Percentiles rank a stretch among this genome's conserved stretches.
These are phyloP conservation scores for Alternaria sp. DNA, from an alignment of 2,329 filamentous ascomycete genomes.

Conservation along the genomic window DNA sequence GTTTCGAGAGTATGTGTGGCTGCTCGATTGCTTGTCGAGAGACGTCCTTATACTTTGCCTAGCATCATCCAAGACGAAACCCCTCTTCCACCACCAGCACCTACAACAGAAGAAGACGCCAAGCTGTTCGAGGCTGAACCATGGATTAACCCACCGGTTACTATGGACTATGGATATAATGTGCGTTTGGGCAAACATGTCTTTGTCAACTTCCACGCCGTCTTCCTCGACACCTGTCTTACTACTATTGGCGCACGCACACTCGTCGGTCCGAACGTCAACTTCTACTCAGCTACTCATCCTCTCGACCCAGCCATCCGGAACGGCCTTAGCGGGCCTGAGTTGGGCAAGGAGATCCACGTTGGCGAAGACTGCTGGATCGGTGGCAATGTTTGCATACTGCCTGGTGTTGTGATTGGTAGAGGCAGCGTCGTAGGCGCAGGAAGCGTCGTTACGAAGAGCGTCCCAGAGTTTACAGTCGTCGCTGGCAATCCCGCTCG, in stretches of 20 bases:
- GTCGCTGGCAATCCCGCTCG: slow-evolving; percentile 72
- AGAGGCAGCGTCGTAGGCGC: slow-evolving; percentile 77
- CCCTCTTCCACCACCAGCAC: slow-evolving; percentile 66
- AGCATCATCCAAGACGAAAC: slow-evolving; percentile 69
- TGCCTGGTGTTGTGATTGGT: slow-evolving; percentile 81
- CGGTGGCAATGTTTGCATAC: slow-evolving; percentile 60
- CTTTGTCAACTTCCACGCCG: slow-evolving; percentile 77
- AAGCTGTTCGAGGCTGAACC: slow-evolving; percentile 68
- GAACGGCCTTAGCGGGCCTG: slow-evolving; percentile 77
- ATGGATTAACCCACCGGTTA: slow-evolving; percentile 73
- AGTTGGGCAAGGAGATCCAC: slow-evolving; percentile 73
- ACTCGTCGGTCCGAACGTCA: slow-evolving; percentile 78
- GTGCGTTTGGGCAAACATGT: slow-evolving; percentile 72
- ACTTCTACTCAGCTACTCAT: slow-evolving; percentile 76
- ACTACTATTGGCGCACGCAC: slow-evolving; percentile 80
- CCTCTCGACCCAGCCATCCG: slow-evolving; percentile 76
- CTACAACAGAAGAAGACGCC: slow-evolving; percentile 69
- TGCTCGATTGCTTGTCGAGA: neutral
- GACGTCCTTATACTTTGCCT: slow-evolving; percentile 13
- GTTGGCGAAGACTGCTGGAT: slow-evolving; percentile 73
- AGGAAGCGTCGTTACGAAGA: slow-evolving; percentile 83
- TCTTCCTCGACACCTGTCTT: slow-evolving; percentile 76
- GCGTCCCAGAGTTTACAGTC: slow-evolving; percentile 68
- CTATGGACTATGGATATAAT: slow-evolving; percentile 80
- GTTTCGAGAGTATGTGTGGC: slow-evolving; percentile 71